Base-by-base conservation (phyloP, 2,329 filamentous ascomycete species). In the Fusarium cicatricum region DNA sequence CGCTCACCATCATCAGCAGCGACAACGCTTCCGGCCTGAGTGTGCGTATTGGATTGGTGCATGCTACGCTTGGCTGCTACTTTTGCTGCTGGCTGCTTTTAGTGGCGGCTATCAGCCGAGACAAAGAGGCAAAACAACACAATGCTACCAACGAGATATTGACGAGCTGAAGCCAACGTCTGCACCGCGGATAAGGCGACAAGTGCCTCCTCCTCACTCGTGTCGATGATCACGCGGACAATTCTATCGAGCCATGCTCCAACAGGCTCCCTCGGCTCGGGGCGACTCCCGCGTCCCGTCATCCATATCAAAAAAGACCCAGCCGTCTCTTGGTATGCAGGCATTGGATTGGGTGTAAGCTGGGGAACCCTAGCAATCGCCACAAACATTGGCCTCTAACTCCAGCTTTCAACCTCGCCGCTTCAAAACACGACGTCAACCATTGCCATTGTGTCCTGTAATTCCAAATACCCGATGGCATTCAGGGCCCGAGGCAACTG, bases 221-320 rank as follows among this genome's bases (percentile, higher is more conserved):
- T 39, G 38, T 54, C 32, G 10, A 46, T 49, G 43, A 41, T 39
- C 41, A 40, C 41, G 42, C 49, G 42, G 28, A 15, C 12, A 17
- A 31, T 23, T 36, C 15, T 32, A 32, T 23, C 32, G 29, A 29
- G 31, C 43, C 50, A 61, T 44, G 45, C 32, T 51, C 40, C 32
- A 44, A 58, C 60, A 61, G 46, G 45, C 32, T 51, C 40, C 32
- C 47, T 61, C 60, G 52, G 55, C 42, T 61, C 56, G 56, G 60
- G 40, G 41, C 47, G 47, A 50, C 16, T 59, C 41, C 49, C 44
- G 40, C 45, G 28, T 31, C 34, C 44, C 28, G 53, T 41, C 17
- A 52, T 42, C 23, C 23, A 26, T 26, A 28, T 26, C 29, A 26
- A 43, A 39, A 33, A 17, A 10, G 32, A 36, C 38, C 52, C 39